phyloP scores from a whole-genome alignment of 148 eudicot genomes.

The Amaranthus cruentus region DNA sequence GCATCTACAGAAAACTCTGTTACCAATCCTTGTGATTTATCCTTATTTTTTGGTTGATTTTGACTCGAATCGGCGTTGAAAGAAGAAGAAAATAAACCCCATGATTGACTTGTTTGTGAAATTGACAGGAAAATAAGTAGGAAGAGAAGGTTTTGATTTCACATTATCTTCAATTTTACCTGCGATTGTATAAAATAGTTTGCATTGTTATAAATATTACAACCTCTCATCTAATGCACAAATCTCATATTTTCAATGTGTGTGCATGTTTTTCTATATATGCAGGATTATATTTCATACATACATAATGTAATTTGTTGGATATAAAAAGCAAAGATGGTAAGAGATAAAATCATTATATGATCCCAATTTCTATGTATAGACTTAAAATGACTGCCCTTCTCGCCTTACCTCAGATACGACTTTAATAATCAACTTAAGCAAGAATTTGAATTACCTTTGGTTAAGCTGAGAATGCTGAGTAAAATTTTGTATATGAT shows the following conservation, averaged over 20 bases:
- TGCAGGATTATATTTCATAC: no score
- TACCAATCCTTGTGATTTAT: slow-evolving; percentile 15
- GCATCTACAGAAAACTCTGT: slow-evolving; percentile 51
- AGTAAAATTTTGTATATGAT: no score
- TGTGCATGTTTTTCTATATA: neutral
- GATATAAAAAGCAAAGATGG: no score
- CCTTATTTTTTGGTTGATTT: slow-evolving; percentile 7
- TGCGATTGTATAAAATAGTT: neutral
- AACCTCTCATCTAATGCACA: neutral
- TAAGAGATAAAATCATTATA: no score
- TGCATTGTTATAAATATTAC: neutral
- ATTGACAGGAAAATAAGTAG: slow-evolving; percentile 18
- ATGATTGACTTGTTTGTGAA: slow-evolving; percentile 25
- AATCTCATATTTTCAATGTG: neutral
- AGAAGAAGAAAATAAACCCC: slow-evolving; percentile 36
- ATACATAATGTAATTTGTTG: no score
- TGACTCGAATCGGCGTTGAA: slow-evolving; percentile 5
- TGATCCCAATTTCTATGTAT: no score
- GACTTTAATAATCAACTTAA: no score
- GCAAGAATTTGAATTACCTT: no score
- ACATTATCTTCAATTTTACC: slow-evolving; percentile 8
- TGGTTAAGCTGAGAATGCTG: no score
- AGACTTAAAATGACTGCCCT: no score
- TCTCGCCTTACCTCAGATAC: no score
- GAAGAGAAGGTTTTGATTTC: slow-evolving; percentile 10